These are phyloP conservation scores for Narthecium ossifragum DNA, from an alignment of 106 monocot genomes.

Conservation along the genomic window DNA sequence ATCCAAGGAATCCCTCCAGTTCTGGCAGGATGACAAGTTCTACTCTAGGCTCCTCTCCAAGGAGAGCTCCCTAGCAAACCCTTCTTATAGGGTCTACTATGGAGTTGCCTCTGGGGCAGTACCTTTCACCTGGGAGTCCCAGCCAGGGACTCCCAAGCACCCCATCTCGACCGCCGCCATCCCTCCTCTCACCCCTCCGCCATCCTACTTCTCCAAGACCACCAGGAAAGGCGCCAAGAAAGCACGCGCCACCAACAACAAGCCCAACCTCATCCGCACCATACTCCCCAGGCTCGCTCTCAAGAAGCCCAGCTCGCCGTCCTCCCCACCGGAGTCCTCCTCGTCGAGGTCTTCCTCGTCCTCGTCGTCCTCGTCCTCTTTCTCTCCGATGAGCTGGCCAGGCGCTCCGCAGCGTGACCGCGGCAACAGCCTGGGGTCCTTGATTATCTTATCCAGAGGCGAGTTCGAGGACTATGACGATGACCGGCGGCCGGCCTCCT, in stretches of 20 bases:
- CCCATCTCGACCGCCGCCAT: conserved; percentile 8
- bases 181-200: conserved; percentile 55
- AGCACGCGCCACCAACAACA: not conserved
- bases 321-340: not conserved
- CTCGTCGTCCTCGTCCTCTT: conserved; percentile 2
- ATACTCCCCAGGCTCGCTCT: conserved; percentile 24
- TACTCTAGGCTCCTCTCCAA: conserved; percentile 30
- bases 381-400: not conserved
- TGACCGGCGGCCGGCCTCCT: conserved; percentile 9
- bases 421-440: conserved; percentile 12
- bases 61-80: conserved; percentile 33
- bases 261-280: conserved; percentile 13
- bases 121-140: conserved; percentile 53
- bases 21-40: conserved; percentile 34
- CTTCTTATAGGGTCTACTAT: conserved; percentile 54
- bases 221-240: conserved; percentile 3
- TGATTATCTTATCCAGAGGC: conserved; percentile 12
- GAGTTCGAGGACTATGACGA: conserved; percentile 26
- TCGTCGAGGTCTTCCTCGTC: conserved; percentile 13
- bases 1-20: conserved; percentile 12
- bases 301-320: conserved; percentile 3
- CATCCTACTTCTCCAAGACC: conserved; percentile 27
- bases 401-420: not conserved
- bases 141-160: conserved; percentile 42
- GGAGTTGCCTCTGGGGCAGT: conserved; percentile 28